phyloP scores from a whole-genome alignment of 768 basidiomycete species.

The Mycena alexandri region DNA sequence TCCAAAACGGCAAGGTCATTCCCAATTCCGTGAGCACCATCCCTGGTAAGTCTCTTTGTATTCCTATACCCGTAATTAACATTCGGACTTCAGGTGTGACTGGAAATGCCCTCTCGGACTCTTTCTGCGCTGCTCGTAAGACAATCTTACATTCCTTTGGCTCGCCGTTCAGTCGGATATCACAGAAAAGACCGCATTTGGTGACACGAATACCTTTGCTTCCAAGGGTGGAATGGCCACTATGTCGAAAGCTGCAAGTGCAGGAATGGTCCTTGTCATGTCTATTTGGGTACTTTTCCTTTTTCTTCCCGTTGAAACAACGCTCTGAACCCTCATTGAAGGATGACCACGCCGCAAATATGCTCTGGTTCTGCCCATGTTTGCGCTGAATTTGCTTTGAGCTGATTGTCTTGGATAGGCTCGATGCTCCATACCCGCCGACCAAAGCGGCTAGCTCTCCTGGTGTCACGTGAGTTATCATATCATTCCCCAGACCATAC shows the following conservation, averaged over 20 bases:
- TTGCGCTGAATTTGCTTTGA: too few relatives aligned
- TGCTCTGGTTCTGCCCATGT: too few relatives aligned
- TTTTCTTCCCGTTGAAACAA: conserved; percentile 6
- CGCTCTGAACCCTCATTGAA: too few relatives aligned
- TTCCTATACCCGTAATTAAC: not conserved
- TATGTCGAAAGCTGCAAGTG: conserved; percentile 16
- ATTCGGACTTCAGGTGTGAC: conserved; percentile 27
- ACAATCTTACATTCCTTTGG: not conserved
- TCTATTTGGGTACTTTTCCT: conserved; percentile 30
- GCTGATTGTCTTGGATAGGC: too few relatives aligned
- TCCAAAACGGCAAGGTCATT: conserved; percentile 11
- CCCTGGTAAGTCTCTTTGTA: conserved; percentile 40
- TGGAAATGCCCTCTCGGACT: conserved; percentile 54
- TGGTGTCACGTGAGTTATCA: too few relatives aligned
- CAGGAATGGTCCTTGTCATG: conserved; percentile 24
- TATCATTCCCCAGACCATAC: not conserved
- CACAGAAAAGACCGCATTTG: conserved; percentile 47
- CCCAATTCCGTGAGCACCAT: conserved; percentile 48
- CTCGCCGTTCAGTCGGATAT: not conserved
- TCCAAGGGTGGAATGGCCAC: conserved; percentile 48
- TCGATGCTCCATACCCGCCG: conserved; percentile 19
- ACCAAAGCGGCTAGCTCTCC: too few relatives aligned
- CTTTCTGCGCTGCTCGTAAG: conserved; percentile 51
- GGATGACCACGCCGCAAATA: too few relatives aligned
- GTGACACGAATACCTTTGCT: conserved; percentile 52